Evolutionary conservation across 2,329 filamentous ascomycete species (phyloP).

Genomic region (Colletotrichum truncatum): DNA sequence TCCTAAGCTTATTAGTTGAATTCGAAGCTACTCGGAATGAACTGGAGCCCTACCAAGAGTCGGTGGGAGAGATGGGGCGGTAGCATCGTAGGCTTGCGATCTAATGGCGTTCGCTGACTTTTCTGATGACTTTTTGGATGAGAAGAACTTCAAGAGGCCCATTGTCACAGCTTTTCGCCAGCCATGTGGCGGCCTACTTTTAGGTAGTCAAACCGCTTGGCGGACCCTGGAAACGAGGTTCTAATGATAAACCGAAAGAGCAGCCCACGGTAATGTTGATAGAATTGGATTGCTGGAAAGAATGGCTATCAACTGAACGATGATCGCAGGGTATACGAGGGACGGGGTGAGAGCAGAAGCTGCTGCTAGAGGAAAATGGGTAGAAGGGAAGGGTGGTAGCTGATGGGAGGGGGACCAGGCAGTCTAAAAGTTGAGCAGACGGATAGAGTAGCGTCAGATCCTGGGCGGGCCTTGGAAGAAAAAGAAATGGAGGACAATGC

Average conservation of each 20-base stretch:
- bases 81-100: constrained; percentile 47
- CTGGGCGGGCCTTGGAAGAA: constrained; percentile 7
- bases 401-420: not conserved
- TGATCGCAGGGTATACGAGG: too few relatives aligned
- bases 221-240: not conserved
- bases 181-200: constrained; percentile 14
- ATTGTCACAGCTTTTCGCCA: constrained; percentile 35
- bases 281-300: too few relatives aligned
- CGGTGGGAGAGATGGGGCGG: constrained; percentile 45
- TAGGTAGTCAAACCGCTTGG: not conserved
- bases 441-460: constrained; percentile 13
- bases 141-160: constrained; percentile 46
- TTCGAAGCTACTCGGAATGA: not conserved
- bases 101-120: constrained; percentile 37
- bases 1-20: constrained; percentile 37
- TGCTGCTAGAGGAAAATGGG: not conserved
- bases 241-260: not conserved
- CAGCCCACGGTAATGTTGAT: too few relatives aligned
- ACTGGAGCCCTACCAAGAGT: constrained; percentile 41
- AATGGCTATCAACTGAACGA: too few relatives aligned
- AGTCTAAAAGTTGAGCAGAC: constrained; percentile 20
- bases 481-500: constrained; percentile 26
- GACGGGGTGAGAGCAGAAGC: not conserved
- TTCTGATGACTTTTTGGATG: constrained; percentile 37
- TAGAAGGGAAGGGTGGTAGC: not conserved